phyloP scores from a whole-genome alignment of 305 asterid genomes.

The Fraxinus xanthoxyloides region DNA sequence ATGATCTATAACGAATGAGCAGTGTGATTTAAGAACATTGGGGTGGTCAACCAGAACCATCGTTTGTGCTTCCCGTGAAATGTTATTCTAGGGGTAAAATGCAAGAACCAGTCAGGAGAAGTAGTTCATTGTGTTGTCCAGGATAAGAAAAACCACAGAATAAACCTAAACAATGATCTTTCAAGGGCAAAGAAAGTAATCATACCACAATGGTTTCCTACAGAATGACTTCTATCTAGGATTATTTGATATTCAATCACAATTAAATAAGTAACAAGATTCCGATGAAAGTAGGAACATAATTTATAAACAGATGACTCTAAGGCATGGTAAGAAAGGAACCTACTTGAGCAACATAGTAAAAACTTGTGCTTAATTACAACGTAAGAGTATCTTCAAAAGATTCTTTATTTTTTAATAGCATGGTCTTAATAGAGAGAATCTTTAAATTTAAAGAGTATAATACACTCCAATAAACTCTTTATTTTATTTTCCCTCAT shows the following conservation, averaged over 20 bases:
- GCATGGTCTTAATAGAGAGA: background rate
- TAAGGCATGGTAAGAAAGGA: background rate
- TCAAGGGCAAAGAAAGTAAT: conserved; percentile 15
- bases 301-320: conserved; percentile 5
- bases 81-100: conserved; percentile 57
- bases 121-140: conserved; percentile 18
- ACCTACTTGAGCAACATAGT: background rate
- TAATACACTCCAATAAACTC: background rate
- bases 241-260: background rate
- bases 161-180: conserved; percentile 8
- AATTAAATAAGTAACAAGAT: conserved; percentile 15
- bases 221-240: conserved; percentile 18
- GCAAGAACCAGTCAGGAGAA: conserved; percentile 31
- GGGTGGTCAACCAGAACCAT: conserved; percentile 96
- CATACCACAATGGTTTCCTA: background rate
- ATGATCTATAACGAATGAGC: conserved; percentile 88
- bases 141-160: conserved; percentile 13
- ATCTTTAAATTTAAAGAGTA: background rate
- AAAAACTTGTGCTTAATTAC: background rate
- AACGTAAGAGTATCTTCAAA: background rate
- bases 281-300: conserved; percentile 1
- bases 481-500: background rate
- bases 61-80: conserved; percentile 92
- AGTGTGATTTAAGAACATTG: conserved; percentile 84
- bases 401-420: background rate